phyloP scores from a whole-genome alignment of 2,329 filamentous ascomycete species.

The Fusarium camptoceras region DNA sequence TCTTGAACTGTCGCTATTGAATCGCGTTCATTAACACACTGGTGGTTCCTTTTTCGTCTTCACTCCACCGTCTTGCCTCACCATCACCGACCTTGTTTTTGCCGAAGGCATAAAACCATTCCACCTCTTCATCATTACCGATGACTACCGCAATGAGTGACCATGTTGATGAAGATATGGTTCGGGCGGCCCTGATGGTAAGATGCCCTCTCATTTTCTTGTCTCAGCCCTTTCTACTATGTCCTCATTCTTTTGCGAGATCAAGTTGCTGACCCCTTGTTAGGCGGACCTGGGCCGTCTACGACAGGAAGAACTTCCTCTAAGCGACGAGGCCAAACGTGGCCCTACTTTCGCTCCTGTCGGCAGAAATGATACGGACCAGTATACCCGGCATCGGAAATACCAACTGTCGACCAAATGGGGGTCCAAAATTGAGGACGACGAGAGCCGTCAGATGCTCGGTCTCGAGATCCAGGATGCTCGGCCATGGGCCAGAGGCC shows the following conservation, averaged over 20 bases:
- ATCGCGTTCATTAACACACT: background rate
- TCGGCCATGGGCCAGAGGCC: conserved; percentile 40
- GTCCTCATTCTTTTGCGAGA: background rate
- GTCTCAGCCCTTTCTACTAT: background rate
- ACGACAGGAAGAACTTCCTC: conserved; percentile 44
- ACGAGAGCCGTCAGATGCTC: conserved; percentile 38
- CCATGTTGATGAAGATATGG: conserved; percentile 2
- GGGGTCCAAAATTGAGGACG: conserved; percentile 38
- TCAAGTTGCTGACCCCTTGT: background rate
- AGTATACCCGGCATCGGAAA: conserved; percentile 5
- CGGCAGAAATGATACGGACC: conserved; percentile 17
- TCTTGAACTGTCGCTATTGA: background rate
- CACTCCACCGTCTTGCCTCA: background rate
- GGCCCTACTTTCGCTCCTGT: conserved; percentile 27
- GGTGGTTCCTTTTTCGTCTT: background rate
- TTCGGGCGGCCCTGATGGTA: conserved; percentile 35
- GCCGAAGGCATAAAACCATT: background rate
- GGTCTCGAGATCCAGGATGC: conserved; percentile 35
- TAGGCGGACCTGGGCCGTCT: conserved; percentile 41
- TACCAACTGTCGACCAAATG: conserved; percentile 19
- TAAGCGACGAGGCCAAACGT: conserved; percentile 18
- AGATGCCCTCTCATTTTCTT: background rate
- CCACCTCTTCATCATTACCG: background rate
- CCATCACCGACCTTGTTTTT: background rate
- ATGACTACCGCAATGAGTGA: conserved; percentile 29